Evolutionary conservation across 1,284 basidiomycete species (phyloP).

Genomic region (Sporisorium sorghi): DNA sequence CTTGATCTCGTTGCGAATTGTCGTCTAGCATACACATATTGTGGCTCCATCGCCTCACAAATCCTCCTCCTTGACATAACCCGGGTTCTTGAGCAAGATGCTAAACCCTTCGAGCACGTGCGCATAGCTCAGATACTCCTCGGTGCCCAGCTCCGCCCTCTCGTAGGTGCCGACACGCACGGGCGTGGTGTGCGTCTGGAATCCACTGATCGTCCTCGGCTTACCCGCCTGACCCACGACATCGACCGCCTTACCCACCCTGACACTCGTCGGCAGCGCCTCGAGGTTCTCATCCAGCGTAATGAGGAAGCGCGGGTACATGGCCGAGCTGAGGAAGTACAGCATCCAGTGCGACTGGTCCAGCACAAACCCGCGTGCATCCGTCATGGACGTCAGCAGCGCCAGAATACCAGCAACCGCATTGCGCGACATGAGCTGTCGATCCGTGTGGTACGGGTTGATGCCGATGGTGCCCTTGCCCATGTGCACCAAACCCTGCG

Average conservation of each 20-base stretch:
- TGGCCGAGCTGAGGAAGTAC: conserved; percentile 91
- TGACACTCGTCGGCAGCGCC: conserved; percentile 86
- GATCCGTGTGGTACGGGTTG: conserved; percentile 96
- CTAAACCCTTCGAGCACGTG: conserved; percentile 71
- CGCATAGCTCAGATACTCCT: conserved; percentile 92
- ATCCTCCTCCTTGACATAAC: conserved; percentile 68
- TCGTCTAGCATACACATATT: neutral
- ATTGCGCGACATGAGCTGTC: conserved; percentile 86
- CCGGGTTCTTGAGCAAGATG: conserved; percentile 70
- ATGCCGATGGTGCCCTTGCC: conserved; percentile 99
- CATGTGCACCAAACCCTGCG: conserved; percentile 97
- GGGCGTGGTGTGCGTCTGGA: conserved; percentile 90
- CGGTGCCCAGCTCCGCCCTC: conserved; percentile 93
- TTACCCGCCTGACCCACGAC: conserved; percentile 70
- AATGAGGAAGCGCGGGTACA: conserved; percentile 98
- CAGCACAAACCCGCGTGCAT: conserved; percentile 91
- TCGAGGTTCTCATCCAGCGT: conserved; percentile 83
- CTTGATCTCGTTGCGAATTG: neutral
- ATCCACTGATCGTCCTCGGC: conserved; percentile 69
- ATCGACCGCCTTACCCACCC: conserved; percentile 83
- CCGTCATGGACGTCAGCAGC: conserved; percentile 89
- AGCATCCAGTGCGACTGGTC: conserved; percentile 99
- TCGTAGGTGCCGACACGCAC: conserved; percentile 93
- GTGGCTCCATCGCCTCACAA: conserved; percentile 16
- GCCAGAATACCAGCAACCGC: conserved; percentile 92